Conservation (phyloP, 1,139 yeast species). For the Debaryomyces coudertii region DNA sequence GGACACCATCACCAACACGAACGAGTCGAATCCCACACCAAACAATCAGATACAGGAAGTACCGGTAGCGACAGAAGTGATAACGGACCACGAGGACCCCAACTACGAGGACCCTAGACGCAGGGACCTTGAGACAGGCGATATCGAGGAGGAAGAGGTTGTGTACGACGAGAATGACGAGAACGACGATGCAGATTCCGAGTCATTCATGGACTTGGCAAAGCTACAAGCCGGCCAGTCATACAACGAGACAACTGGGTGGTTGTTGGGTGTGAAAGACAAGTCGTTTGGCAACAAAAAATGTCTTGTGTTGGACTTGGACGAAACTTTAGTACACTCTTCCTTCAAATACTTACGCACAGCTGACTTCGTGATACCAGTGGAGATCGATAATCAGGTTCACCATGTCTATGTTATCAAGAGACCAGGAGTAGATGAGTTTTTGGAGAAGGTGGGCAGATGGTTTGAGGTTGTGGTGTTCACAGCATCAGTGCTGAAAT, state of each 20-base stretch:
- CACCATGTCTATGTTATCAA: constrained; percentile 96
- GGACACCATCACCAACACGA: constrained; percentile 48
- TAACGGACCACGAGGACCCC: constrained; percentile 3
- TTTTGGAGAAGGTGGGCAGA: constrained; percentile 79
- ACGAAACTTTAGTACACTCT: constrained; percentile 95
- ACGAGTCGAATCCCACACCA: constrained; percentile 31
- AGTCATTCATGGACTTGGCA: constrained; percentile 53
- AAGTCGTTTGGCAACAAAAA: constrained; percentile 56
- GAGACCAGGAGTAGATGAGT: constrained; percentile 97
- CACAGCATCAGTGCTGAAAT: constrained; percentile 92
- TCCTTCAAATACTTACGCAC: constrained; percentile 89
- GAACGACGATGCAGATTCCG: constrained; percentile 19
- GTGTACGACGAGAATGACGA: constrained; percentile 19
- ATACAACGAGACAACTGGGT: constrained; percentile 59
- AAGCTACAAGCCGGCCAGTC: constrained; percentile 71
- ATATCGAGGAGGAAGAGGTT: constrained; percentile 22
- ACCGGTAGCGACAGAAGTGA: neutral
- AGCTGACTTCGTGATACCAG: constrained; percentile 93
- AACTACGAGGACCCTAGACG: constrained; percentile 7
- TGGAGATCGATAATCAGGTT: constrained; percentile 78
- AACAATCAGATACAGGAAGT: constrained; percentile 8
- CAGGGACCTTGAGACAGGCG: constrained; percentile 15
- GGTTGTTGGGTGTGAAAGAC: constrained; percentile 57
- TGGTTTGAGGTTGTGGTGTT: constrained; percentile 93
- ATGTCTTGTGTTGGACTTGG: constrained; percentile 88